Evolutionary conservation across 441 rosid genomes (phyloP).

Genomic region (Raphanus hybrid): DNA sequence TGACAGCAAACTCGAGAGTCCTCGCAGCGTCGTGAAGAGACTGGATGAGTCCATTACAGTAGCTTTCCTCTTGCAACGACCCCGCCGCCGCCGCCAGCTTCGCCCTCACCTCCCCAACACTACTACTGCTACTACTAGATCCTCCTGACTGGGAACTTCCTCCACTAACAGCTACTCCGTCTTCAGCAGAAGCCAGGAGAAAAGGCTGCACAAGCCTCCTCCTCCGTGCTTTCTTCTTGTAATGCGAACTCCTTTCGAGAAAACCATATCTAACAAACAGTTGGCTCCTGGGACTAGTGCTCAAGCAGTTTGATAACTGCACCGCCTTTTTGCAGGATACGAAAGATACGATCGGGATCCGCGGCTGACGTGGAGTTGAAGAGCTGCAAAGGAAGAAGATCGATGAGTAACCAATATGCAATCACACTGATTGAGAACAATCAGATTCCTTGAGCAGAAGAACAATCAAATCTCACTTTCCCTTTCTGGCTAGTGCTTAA

Average conservation of each 20-base stretch:
- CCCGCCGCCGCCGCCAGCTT: slow-evolving; percentile 60
- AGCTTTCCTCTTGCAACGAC: slow-evolving; percentile 64
- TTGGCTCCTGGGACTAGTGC: slow-evolving; percentile 52
- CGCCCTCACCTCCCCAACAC: slow-evolving; percentile 56
- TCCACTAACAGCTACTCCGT: slow-evolving; percentile 77
- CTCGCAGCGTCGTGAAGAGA: slow-evolving; percentile 89
- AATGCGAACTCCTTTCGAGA: slow-evolving; percentile 32
- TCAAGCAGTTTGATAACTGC: slow-evolving; percentile 49
- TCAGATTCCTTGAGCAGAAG: background rate
- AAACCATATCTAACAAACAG: slow-evolving; percentile 47
- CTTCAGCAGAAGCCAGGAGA: slow-evolving; percentile 76
- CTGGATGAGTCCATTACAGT: slow-evolving; percentile 75
- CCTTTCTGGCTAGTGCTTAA: background rate
- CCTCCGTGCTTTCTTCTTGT: slow-evolving; percentile 46
- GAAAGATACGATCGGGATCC: slow-evolving; percentile 42
- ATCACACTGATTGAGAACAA: background rate
- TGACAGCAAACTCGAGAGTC: slow-evolving; percentile 77
- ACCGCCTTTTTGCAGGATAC: slow-evolving; percentile 50
- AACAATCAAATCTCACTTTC: slow-evolving; percentile 1
- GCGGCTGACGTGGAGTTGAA: slow-evolving; percentile 52
- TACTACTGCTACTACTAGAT: slow-evolving; percentile 30
- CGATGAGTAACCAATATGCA: slow-evolving; percentile 21
- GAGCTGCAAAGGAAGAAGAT: slow-evolving; percentile 49
- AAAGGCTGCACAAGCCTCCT: slow-evolving; percentile 30
- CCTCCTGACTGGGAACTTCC: slow-evolving; percentile 59